These are phyloP conservation scores for Rhynchosporium graminicola DNA, from an alignment of 2,329 filamentous ascomycete species.

Conservation along the genomic window DNA sequence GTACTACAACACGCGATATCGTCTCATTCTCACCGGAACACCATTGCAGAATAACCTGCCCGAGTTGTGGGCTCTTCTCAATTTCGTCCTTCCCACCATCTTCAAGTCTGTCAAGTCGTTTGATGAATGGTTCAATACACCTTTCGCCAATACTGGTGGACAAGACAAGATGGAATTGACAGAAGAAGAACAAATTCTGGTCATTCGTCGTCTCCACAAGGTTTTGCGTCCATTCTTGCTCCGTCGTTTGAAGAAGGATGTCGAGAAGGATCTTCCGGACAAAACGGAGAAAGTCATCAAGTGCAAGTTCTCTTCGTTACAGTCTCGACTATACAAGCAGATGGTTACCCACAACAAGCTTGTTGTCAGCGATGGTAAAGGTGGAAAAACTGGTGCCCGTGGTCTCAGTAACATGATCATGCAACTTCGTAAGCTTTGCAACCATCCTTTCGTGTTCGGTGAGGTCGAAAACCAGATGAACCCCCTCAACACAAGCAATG, in stretches of 20 bases:
- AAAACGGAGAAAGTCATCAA: conserved; percentile 99
- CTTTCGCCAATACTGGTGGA: conserved; percentile 95
- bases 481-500: conserved; percentile 82
- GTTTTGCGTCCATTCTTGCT: conserved; percentile 95
- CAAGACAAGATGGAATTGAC: conserved; percentile 99
- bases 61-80: conserved; percentile 96
- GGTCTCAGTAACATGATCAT: conserved; percentile 99
- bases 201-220: conserved; percentile 98
- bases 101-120: conserved; percentile 99
- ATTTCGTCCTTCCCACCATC: conserved; percentile 96
- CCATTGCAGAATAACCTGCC: conserved; percentile 95
- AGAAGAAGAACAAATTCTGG: conserved; percentile 98
- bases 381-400: conserved; percentile 89
- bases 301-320: conserved; percentile 94
- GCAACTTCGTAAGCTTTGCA: conserved; percentile 98
- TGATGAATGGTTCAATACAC: conserved; percentile 99
- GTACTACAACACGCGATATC: conserved; percentile 93
- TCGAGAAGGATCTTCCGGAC: conserved; percentile 97
- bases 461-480: conserved; percentile 99
- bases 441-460: conserved; percentile 98
- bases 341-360: conserved; percentile 95
- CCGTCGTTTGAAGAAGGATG: conserved; percentile 98
- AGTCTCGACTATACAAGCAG: conserved; percentile 94
- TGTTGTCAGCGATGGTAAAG: conserved; percentile 91
- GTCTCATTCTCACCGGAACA: conserved; percentile 95